phyloP scores from a whole-genome alignment of 169 alveolate species.

The Fabrea salina region DNA sequence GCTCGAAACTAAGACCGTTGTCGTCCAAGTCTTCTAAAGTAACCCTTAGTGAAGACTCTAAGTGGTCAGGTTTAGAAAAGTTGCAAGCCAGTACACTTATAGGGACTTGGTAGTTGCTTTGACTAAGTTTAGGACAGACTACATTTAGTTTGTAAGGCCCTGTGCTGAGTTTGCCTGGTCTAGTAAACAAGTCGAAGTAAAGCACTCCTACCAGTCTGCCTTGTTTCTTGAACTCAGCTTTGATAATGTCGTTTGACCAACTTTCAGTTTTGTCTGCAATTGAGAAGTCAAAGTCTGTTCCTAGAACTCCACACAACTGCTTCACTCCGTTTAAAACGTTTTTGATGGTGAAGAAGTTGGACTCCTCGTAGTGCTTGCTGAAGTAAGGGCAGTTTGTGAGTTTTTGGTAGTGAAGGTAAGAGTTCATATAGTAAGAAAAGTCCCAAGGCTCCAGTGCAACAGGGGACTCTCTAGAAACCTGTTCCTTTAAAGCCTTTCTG shows the following conservation, averaged over 20 bases:
- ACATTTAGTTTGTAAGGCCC: neutral
- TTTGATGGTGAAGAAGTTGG: conserved; percentile 12
- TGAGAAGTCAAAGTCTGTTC: neutral
- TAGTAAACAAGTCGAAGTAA: conserved; percentile 23
- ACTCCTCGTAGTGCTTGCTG: neutral
- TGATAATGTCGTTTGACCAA: conserved; percentile 10
- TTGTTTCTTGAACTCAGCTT: neutral
- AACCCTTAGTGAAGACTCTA: neutral
- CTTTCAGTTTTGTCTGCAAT: conserved; percentile 6
- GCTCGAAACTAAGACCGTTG: neutral
- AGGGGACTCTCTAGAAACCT: conserved; percentile 3
- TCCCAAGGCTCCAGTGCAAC: conserved; percentile 19
- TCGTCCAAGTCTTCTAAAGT: neutral
- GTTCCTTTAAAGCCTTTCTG: neutral
- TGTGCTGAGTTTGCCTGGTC: neutral
- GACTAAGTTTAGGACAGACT: neutral
- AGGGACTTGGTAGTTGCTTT: neutral
- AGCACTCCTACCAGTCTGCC: neutral
- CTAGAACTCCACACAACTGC: neutral
- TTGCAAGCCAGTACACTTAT: conserved; percentile 6
- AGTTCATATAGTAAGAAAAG: neutral
- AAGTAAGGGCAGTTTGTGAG: neutral
- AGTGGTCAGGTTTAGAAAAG: conserved; percentile 1
- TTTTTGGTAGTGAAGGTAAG: neutral
- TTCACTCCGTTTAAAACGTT: conserved; percentile 23